Evolutionary conservation across 768 basidiomycete genomes (phyloP).

Genomic region (Lyophyllum decastes): DNA sequence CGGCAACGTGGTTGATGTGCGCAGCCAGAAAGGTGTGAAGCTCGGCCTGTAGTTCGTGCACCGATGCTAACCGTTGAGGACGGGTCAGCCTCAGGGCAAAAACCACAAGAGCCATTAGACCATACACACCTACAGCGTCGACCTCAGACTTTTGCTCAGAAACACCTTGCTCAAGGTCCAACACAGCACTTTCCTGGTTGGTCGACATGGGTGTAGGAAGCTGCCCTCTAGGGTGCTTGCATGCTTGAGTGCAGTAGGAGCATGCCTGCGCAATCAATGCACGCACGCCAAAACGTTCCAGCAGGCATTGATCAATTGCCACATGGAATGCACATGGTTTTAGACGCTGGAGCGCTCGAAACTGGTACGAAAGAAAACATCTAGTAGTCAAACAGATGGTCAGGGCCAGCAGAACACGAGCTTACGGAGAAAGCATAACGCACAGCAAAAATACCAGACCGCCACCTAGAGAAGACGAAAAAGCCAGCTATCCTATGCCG

Average conservation of each 20-base stretch:
- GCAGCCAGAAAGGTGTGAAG: constrained; percentile 8
- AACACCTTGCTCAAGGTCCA: not conserved
- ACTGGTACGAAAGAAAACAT: no score
- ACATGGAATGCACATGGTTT: not conserved
- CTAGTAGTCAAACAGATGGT: no score
- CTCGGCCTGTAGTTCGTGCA: constrained; percentile 10
- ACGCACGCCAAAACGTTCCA: not conserved
- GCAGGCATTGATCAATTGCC: not conserved
- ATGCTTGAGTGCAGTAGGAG: not conserved
- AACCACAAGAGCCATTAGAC: not conserved
- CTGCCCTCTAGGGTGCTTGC: not conserved
- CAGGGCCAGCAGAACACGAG: not conserved
- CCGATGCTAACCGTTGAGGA: not conserved
- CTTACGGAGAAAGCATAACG: not conserved
- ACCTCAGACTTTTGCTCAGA: not conserved
- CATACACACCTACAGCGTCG: not conserved
- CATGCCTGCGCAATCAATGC: not conserved
- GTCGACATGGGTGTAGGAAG: not conserved
- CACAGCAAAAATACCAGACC: not conserved
- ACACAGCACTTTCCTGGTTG: not conserved
- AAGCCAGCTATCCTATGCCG: not conserved
- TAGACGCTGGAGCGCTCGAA: not conserved
- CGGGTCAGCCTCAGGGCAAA: not conserved
- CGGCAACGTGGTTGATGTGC: constrained; percentile 3
- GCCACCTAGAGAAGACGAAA: not conserved